These are phyloP conservation scores for Penicillium egyptiacum DNA, from an alignment of 495 filamentous ascomycete genomes.

Conservation along the genomic window DNA sequence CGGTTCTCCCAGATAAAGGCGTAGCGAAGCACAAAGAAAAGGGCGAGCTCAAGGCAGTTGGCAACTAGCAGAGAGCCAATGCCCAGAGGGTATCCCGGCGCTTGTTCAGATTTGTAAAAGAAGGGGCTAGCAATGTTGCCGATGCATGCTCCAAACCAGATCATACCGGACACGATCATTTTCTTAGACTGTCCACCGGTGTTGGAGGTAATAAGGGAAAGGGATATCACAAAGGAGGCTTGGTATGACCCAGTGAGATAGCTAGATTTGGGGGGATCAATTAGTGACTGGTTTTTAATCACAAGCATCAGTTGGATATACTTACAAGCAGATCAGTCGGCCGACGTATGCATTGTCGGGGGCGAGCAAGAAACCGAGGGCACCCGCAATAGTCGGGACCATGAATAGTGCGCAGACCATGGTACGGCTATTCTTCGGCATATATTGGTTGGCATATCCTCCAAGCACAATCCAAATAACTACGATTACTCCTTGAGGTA, in stretches of 20 bases:
- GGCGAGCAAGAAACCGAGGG: background rate
- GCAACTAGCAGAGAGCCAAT: conserved; percentile 57
- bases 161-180: conserved; percentile 52
- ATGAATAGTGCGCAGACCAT: background rate
- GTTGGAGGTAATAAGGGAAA: conserved; percentile 55
- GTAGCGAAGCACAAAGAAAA: conserved; percentile 40
- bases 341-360: conserved; percentile 9
- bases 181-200: conserved; percentile 61
- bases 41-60: conserved; percentile 45
- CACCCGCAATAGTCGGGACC: background rate
- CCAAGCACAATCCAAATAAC: background rate
- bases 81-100: conserved; percentile 49
- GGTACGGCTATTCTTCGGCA: background rate
- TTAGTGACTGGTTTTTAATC: background rate
- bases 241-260: conserved; percentile 56
- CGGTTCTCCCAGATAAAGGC: conserved; percentile 49
- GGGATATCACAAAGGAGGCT: conserved; percentile 56
- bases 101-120: conserved; percentile 54
- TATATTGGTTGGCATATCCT: background rate
- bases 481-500: background rate
- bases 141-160: conserved; percentile 46
- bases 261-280: background rate
- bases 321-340: conserved; percentile 33
- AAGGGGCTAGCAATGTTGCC: conserved; percentile 55
- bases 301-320: background rate